Conservation (phyloP, 495 filamentous ascomycete genomes). For the Jackrogersella multiformis region DNA sequence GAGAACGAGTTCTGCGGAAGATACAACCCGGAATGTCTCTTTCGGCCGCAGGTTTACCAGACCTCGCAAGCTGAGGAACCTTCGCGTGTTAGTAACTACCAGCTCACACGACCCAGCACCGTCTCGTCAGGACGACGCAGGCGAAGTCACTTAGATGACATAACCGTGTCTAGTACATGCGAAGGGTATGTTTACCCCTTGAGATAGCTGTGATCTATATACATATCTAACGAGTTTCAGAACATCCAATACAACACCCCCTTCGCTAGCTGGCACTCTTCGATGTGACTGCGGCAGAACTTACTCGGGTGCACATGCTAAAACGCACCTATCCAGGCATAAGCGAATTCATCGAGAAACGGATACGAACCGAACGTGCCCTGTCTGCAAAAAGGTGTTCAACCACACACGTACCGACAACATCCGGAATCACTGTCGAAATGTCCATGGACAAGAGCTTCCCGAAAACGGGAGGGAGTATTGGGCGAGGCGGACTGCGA, state of each 20-base stretch:
- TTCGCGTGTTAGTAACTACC: conserved; percentile 12
- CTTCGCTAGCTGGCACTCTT: background rate
- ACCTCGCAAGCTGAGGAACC: background rate
- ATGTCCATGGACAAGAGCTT: conserved; percentile 8
- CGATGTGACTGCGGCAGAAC: conserved; percentile 18
- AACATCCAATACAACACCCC: conserved; percentile 7
- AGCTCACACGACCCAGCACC: conserved; percentile 2
- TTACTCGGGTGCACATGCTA: conserved; percentile 11
- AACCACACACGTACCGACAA: conserved; percentile 28
- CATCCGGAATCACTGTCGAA: conserved; percentile 19
- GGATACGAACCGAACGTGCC: background rate
- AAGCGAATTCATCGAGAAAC: conserved; percentile 7
- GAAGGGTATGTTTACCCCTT: background rate
- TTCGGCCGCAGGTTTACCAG: conserved; percentile 5
- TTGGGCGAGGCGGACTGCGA: conserved; percentile 2
- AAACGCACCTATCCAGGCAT: conserved; percentile 34
- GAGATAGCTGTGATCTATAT: background rate
- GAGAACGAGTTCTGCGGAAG: background rate
- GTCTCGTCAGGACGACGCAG: conserved; percentile 7
- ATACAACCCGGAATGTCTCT: conserved; percentile 12
- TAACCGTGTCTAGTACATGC: background rate
- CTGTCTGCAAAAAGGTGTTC: conserved; percentile 22
- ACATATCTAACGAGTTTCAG: conserved; percentile 1
- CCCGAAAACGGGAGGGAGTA: conserved; percentile 18
- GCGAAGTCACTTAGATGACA: background rate